These are phyloP conservation scores for Litchi chinensis DNA, from an alignment of 345 rosid species.

Conservation along the genomic window DNA sequence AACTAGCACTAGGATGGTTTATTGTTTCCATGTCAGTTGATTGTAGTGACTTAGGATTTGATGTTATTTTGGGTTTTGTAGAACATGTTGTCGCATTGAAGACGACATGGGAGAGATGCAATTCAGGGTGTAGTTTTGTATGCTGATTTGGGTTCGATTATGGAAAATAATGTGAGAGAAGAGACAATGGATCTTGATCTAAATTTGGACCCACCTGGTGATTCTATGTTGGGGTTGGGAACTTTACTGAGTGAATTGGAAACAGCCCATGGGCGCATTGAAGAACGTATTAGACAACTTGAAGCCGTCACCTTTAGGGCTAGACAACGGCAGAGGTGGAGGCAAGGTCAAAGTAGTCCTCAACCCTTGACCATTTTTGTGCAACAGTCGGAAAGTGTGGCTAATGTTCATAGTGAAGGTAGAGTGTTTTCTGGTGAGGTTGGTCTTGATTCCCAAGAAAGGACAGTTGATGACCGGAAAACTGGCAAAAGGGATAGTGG, in stretches of 20 bases:
- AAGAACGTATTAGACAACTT: constrained; percentile 60
- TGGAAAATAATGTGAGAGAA: constrained; percentile 27
- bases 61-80: background rate
- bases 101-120: background rate
- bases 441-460: constrained; percentile 30
- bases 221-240: constrained; percentile 34
- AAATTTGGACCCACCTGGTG: constrained; percentile 38
- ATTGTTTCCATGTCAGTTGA: background rate
- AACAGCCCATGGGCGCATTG: constrained; percentile 49
- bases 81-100: background rate
- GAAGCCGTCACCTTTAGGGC: constrained; percentile 53
- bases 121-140: background rate
- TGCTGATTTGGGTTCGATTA: constrained; percentile 9
- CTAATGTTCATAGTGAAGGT: constrained; percentile 24
- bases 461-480: constrained; percentile 27
- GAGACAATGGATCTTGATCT: constrained; percentile 57
- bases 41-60: background rate
- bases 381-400: constrained; percentile 22
- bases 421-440: constrained; percentile 9
- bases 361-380: constrained; percentile 18
- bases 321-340: constrained; percentile 46
- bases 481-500: constrained; percentile 27
- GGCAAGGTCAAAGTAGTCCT: constrained; percentile 20
- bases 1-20: background rate
- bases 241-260: constrained; percentile 47